phyloP scores from a whole-genome alignment of 2,329 filamentous ascomycete species.

The Colletotrichum melonis region DNA sequence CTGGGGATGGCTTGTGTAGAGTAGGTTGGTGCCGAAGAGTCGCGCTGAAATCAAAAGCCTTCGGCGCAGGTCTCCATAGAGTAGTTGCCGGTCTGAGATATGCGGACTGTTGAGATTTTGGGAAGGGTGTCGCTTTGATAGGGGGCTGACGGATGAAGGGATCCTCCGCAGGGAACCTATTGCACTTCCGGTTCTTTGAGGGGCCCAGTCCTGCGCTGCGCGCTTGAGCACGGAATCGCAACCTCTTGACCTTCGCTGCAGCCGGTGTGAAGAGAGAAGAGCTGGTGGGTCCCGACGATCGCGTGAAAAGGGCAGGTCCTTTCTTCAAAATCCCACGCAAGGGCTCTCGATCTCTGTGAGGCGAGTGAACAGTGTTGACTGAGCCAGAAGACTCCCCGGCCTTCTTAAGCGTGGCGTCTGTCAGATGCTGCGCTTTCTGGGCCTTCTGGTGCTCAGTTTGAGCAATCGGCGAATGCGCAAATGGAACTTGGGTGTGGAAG shows the following conservation, averaged over 20 bases:
- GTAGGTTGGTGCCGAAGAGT: neutral
- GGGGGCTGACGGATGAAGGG: neutral
- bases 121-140: neutral
- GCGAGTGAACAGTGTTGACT: neutral
- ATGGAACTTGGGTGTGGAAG: neutral
- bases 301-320: neutral
- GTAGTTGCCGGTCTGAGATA: neutral
- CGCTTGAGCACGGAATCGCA: neutral
- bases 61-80: neutral
- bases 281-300: neutral
- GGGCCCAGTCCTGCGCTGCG: neutral
- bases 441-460: neutral
- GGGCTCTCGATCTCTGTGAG: neutral
- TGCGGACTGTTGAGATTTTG: neutral
- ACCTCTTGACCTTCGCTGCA: neutral
- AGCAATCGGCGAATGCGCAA: neutral
- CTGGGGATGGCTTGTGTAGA: neutral
- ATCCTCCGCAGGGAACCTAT: neutral
- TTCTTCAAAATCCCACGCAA: neutral
- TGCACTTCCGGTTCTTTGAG: neutral
- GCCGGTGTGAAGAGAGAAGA: neutral
- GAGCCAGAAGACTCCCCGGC: neutral
- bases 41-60: neutral
- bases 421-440: neutral
- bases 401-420: neutral